phyloP scores from a whole-genome alignment of 352 stramenopile genomes.

The Globisporangium emineosum region DNA sequence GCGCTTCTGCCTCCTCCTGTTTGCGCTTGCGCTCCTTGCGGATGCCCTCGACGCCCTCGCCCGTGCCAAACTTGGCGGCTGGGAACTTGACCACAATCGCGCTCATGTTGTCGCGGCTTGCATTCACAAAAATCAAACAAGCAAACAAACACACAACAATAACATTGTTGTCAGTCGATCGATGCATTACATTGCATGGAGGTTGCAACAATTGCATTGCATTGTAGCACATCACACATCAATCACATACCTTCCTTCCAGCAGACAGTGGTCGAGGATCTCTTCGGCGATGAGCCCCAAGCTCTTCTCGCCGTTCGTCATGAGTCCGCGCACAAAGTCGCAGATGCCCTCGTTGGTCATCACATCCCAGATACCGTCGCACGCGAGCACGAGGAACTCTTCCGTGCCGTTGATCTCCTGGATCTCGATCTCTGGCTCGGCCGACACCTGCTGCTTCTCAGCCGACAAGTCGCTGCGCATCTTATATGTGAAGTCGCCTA shows the following conservation, averaged over 20 bases:
- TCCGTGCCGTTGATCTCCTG: constrained; percentile 75
- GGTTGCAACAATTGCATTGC: too few species aligned
- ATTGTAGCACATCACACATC: neutral
- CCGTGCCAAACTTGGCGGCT: constrained; percentile 53
- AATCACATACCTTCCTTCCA: constrained; percentile 50
- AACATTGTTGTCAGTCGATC: constrained; percentile 9
- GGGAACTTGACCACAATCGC: constrained; percentile 79
- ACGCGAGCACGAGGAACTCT: constrained; percentile 90
- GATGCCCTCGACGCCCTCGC: constrained; percentile 58
- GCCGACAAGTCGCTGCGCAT: constrained; percentile 45
- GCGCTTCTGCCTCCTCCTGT: constrained; percentile 43
- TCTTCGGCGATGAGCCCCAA: constrained; percentile 79
- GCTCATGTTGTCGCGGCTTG: constrained; percentile 85
- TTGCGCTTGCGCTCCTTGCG: constrained; percentile 45
- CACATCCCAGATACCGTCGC: constrained; percentile 93
- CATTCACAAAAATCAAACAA: neutral
- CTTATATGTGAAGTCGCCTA: constrained; percentile 85
- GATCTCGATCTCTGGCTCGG: constrained; percentile 87
- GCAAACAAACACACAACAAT: neutral
- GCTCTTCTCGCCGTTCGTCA: constrained; percentile 63
- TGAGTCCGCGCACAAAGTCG: constrained; percentile 76
- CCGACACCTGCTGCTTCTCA: constrained; percentile 78
- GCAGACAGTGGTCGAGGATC: constrained; percentile 72
- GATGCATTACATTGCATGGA: neutral
- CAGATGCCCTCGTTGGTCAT: constrained; percentile 90